These are phyloP conservation scores for Macrophomina tecta DNA, from an alignment of 2,329 filamentous ascomycete species.

Conservation along the genomic window DNA sequence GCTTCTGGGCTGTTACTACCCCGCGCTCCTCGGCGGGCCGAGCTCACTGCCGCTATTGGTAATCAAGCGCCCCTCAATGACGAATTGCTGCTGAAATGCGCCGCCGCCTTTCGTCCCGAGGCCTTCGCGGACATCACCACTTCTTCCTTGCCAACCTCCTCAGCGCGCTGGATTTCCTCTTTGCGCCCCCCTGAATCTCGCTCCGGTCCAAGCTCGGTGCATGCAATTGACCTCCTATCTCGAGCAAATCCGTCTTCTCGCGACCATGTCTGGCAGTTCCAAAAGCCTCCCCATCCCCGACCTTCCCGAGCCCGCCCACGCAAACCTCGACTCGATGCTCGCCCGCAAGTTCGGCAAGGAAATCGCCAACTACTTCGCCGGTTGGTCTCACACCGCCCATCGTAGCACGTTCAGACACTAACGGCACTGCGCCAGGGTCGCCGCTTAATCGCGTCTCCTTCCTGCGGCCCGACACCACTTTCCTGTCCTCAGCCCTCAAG, in stretches of 20 bases:
- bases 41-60: conserved; percentile 25
- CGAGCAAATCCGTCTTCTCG: conserved; percentile 20
- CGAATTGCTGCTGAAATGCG: background rate
- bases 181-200: background rate
- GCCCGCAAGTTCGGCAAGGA: conserved; percentile 79
- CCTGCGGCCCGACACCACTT: conserved; percentile 72
- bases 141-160: background rate
- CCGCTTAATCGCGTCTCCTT: conserved; percentile 82
- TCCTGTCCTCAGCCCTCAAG: conserved; percentile 70
- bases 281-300: conserved; percentile 46
- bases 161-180: background rate
- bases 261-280: conserved; percentile 24
- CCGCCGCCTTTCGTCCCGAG: background rate
- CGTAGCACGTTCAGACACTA: conserved; percentile 14
- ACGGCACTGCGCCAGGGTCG: conserved; percentile 56
- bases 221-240: conserved; percentile 29
- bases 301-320: conserved; percentile 64
- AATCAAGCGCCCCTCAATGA: conserved; percentile 25
- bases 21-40: conserved; percentile 18
- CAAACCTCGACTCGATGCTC: conserved; percentile 71
- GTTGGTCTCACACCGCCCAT: conserved; percentile 33
- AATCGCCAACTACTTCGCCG: conserved; percentile 81
- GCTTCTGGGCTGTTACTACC: background rate
- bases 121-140: background rate
- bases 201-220: conserved; percentile 24